Conservation (phyloP, 805 yeast species). For the Danielozyma ontarioensis region DNA sequence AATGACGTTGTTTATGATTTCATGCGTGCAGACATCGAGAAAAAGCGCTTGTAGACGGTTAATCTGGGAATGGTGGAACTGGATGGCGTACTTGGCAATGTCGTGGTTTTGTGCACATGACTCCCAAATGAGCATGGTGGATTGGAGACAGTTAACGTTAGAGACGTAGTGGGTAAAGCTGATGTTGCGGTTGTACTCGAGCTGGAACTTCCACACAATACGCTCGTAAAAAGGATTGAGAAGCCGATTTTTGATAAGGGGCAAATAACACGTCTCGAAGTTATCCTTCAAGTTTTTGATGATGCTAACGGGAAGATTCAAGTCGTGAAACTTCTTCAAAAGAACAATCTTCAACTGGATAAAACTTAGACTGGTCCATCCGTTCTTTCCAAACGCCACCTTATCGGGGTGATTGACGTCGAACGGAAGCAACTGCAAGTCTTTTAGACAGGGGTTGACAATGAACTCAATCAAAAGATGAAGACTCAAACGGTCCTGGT, state of each 20-base stretch:
- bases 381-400: constrained; percentile 12
- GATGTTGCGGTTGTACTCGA: constrained; percentile 22
- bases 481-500: constrained; percentile 21
- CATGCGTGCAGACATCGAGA: constrained; percentile 15
- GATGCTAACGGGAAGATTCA: constrained; percentile 27
- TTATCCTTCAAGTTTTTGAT: constrained; percentile 23
- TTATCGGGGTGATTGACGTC: constrained; percentile 14
- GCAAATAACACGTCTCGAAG: constrained; percentile 19
- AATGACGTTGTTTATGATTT: constrained; percentile 10
- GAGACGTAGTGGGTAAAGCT: constrained; percentile 20
- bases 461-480: constrained; percentile 20
- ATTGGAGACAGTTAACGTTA: constrained; percentile 14
- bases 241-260: constrained; percentile 14
- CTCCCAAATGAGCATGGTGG: constrained; percentile 37
- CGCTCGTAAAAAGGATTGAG: constrained; percentile 35
- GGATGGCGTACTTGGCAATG: no score
- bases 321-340: constrained; percentile 31
- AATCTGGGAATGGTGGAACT: no score
- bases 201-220: constrained; percentile 37
- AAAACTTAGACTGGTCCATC: constrained; percentile 16
- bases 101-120: constrained; percentile 16
- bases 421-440: constrained; percentile 11
- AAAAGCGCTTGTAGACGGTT: constrained; percentile 21
- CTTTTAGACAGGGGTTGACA: constrained; percentile 17
- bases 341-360: constrained; percentile 25